Evolutionary conservation across 805 yeast species (phyloP).

Genomic region (Wickerhamiella sergipiensis): DNA sequence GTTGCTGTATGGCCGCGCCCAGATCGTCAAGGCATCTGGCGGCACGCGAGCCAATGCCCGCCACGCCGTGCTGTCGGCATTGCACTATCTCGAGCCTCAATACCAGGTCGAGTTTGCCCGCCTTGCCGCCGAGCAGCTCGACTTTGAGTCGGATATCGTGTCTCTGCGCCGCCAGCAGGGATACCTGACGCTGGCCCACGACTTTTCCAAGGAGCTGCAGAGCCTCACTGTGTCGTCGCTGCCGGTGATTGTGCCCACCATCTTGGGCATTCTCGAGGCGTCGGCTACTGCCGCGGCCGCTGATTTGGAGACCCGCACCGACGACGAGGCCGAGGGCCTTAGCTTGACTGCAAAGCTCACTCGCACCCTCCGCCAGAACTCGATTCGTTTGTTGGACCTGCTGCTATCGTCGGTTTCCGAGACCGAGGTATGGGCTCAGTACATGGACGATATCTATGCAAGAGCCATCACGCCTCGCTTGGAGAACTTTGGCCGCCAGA

Average conservation of each 20-base stretch:
- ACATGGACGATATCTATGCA: slow-evolving; percentile 37
- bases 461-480: slow-evolving; percentile 53
- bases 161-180: slow-evolving; percentile 31
- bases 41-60: slow-evolving; percentile 64
- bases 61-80: slow-evolving; percentile 25
- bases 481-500: slow-evolving; percentile 54
- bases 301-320: slow-evolving; percentile 4
- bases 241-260: slow-evolving; percentile 39
- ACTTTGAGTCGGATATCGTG: slow-evolving; percentile 17
- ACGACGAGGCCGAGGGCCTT: slow-evolving; percentile 6
- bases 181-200: slow-evolving; percentile 46
- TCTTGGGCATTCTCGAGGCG: slow-evolving; percentile 24
- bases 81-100: slow-evolving; percentile 24
- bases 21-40: slow-evolving; percentile 42
- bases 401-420: slow-evolving; percentile 43
- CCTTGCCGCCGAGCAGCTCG: slow-evolving; percentile 46
- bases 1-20: slow-evolving; percentile 77
- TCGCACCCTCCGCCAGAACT: slow-evolving; percentile 48
- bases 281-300: neutral
- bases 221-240: slow-evolving; percentile 37
- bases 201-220: slow-evolving; percentile 46
- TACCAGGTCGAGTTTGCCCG: slow-evolving; percentile 46
- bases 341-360: slow-evolving; percentile 31
- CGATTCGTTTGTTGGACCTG: slow-evolving; percentile 48
- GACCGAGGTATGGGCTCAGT: slow-evolving; percentile 38